A percentile compares a stretch with the other conserved stretches of the same genome.
Evolutionary conservation across 768 basidiomycete genomes (phyloP).

Genomic region (Serendipita vermifera): DNA sequence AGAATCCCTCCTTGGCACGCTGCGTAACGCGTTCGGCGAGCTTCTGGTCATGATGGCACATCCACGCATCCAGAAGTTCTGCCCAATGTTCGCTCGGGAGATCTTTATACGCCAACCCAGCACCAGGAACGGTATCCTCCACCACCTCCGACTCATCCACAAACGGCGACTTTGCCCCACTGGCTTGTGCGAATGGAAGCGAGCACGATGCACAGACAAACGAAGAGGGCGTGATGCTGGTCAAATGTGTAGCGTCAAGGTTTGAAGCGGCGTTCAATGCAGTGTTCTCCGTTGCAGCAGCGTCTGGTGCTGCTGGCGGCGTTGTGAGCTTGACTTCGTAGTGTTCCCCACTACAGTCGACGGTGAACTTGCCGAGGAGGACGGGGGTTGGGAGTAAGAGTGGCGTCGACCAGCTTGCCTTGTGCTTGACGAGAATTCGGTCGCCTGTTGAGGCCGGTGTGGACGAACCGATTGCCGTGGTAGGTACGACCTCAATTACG

Average conservation of each 20-base stretch:
- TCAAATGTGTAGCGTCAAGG: conserved; percentile 58
- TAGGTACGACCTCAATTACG: conserved; percentile 29
- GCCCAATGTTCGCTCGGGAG: conserved; percentile 96
- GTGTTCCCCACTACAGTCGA: conserved; percentile 41
- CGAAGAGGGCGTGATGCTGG: conserved; percentile 39
- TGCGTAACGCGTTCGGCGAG: conserved; percentile 56
- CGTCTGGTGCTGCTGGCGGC: conserved; percentile 5
- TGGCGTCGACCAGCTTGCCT: conserved; percentile 42
- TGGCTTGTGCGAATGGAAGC: conserved; percentile 47
- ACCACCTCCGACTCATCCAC: no score
- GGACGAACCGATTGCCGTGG: conserved; percentile 44
- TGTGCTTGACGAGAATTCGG: conserved; percentile 49
- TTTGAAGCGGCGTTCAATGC: conserved; percentile 22
- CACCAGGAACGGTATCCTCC: no score
- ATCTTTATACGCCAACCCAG: conserved; percentile 58
- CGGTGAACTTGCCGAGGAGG: conserved; percentile 45
- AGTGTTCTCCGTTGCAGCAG: neutral
- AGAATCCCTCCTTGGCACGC: conserved; percentile 53
- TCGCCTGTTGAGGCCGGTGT: conserved; percentile 33
- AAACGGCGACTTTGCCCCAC: no score
- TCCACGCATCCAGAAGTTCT: conserved; percentile 94
- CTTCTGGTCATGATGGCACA: conserved; percentile 88
- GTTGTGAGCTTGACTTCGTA: conserved; percentile 57
- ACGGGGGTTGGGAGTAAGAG: conserved; percentile 45
- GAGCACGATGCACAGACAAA: conserved; percentile 75